These are phyloP conservation scores for Stachybotrys chartarum DNA, from an alignment of 2,329 filamentous ascomycete species.

Conservation along the genomic window DNA sequence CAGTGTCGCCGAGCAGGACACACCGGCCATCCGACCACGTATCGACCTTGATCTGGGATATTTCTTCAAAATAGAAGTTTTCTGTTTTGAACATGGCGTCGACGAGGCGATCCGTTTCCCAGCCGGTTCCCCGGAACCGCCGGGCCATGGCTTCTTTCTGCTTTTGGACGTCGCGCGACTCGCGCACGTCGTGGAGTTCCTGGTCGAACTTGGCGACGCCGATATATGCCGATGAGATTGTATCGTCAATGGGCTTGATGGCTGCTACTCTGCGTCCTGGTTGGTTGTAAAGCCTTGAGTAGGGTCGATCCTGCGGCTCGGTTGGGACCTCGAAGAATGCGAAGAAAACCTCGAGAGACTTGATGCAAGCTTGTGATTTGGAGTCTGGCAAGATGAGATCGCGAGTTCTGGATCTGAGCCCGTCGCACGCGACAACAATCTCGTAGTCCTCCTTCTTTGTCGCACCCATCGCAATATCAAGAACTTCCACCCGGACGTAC, in stretches of 20 bases:
- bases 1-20: conserved; percentile 1
- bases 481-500: too few species aligned
- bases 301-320: background rate
- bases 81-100: conserved; percentile 1
- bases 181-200: background rate
- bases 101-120: background rate
- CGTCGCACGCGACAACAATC: too few species aligned
- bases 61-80: conserved; percentile 2
- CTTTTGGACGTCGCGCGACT: background rate
- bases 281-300: background rate
- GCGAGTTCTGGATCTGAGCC: too few species aligned
- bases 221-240: background rate
- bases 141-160: background rate
- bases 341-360: background rate
- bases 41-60: background rate
- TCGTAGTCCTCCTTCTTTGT: too few species aligned
- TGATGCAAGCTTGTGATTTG: too few species aligned
- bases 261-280: background rate
- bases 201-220: background rate
- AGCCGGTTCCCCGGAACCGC: background rate
- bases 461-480: too few species aligned
- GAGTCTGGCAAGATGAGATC: too few species aligned
- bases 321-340: background rate
- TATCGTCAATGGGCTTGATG: background rate
- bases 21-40: background rate